phyloP scores from a whole-genome alignment of 768 basidiomycete genomes.

The Favolaschia claudopus region DNA sequence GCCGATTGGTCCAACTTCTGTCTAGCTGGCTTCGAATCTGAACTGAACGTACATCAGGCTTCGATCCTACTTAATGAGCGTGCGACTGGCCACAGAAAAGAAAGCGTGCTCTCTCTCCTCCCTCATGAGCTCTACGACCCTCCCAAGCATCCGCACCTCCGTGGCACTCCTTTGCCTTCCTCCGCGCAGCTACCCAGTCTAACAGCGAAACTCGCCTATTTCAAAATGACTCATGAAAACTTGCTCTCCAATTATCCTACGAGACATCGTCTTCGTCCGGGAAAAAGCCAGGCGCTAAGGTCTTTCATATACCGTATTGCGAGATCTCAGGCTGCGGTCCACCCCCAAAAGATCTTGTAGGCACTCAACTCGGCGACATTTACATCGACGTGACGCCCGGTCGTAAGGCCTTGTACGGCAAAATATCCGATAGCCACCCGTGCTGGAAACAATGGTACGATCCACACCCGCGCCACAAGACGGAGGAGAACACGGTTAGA shows the following conservation, averaged over 20 bases:
- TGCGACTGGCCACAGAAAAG: neutral
- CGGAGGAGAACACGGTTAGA: neutral
- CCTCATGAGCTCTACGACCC: neutral
- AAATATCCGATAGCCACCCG: neutral
- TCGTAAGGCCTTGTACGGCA: neutral
- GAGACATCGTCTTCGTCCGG: neutral
- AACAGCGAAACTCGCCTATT: neutral
- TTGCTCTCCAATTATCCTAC: neutral
- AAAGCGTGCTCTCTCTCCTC: neutral
- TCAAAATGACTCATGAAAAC: neutral
- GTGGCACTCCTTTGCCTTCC: neutral
- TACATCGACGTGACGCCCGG: conserved; percentile 9
- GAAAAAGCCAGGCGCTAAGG: neutral
- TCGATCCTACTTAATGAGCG: neutral
- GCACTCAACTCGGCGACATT: conserved; percentile 6
- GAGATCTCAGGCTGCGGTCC: conserved; percentile 4
- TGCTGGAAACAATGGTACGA: conserved; percentile 23
- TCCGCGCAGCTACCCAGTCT: conserved; percentile 2
- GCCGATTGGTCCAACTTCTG: no score
- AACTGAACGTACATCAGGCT: no score
- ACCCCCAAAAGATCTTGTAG: conserved; percentile 2
- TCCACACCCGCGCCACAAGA: conserved; percentile 6
- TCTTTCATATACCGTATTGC: conserved; percentile 8
- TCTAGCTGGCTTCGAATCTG: no score
- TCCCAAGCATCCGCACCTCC: conserved; percentile 1